A percentile compares a stretch with the other conserved stretches of the same genome.
Conservation (phyloP, 176 grass and related monocot species). For the Carex parvula region DNA sequence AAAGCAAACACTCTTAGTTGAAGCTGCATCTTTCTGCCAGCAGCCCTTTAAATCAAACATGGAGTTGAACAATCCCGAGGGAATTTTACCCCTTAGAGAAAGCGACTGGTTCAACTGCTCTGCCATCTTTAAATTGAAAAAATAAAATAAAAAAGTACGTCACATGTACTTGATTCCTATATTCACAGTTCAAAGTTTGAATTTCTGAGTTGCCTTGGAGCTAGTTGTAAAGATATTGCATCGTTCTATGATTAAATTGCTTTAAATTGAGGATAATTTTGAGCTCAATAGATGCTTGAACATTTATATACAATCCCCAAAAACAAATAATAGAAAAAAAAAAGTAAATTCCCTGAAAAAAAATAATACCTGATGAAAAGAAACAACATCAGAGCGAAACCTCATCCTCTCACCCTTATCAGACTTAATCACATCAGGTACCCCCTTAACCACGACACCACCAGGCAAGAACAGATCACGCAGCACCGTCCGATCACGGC, state of each 20-base stretch:
- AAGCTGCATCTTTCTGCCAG: conserved; percentile 68
- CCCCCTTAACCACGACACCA: conserved; percentile 40
- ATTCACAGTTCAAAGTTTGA: background rate
- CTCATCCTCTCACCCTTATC: conserved; percentile 68
- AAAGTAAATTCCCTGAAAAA: background rate
- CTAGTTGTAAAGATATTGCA: background rate
- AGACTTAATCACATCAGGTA: conserved; percentile 48
- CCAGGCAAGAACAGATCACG: conserved; percentile 53
- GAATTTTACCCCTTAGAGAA: conserved; percentile 58
- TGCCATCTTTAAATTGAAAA: conserved; percentile 48
- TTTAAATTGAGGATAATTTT: background rate
- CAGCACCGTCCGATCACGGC: background rate
- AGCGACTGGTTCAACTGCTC: conserved; percentile 67
- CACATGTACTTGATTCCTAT: background rate
- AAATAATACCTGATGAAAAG: conserved; percentile 50
- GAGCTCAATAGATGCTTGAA: background rate
- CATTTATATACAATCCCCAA: background rate
- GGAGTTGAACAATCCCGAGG: conserved; percentile 70
- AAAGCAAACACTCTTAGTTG: conserved; percentile 60
- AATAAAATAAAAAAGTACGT: background rate
- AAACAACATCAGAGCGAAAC: conserved; percentile 68
- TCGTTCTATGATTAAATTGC: background rate
- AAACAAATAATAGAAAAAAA: background rate
- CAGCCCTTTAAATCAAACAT: conserved; percentile 70
- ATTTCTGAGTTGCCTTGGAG: background rate